phyloP scores from a whole-genome alignment of 1,139 yeast genomes.

The Zhuliangozyma blackwelliae region DNA sequence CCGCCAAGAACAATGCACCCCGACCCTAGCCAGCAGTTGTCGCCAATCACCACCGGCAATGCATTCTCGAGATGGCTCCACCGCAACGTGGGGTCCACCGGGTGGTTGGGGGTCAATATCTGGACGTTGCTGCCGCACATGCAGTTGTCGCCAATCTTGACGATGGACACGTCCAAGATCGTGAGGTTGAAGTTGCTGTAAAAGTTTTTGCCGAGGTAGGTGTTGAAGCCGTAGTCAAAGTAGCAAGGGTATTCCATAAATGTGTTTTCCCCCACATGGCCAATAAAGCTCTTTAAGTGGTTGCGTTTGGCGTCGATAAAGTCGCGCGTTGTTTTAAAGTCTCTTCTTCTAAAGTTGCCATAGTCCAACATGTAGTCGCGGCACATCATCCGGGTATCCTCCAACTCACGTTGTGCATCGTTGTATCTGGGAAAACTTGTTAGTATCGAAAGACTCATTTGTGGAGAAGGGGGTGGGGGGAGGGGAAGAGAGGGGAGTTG shows the following conservation, averaged over 20 bases:
- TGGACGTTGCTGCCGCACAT: conserved; percentile 63
- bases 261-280: conserved; percentile 34
- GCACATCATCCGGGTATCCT: conserved; percentile 7
- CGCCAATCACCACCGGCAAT: conserved; percentile 53
- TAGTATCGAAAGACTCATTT: neutral
- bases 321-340: conserved; percentile 22
- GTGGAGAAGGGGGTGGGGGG: neutral
- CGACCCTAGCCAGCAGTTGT: conserved; percentile 66
- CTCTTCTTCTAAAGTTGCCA: conserved; percentile 33
- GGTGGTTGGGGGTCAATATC: conserved; percentile 62
- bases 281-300: conserved; percentile 39
- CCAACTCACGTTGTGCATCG: conserved; percentile 8
- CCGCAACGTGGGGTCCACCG: conserved; percentile 48
- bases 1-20: conserved; percentile 56
- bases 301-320: conserved; percentile 30
- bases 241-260: conserved; percentile 51
- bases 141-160: conserved; percentile 58
- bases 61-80: conserved; percentile 48
- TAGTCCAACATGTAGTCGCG: conserved; percentile 27
- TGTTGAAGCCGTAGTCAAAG: conserved; percentile 58
- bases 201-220: conserved; percentile 44
- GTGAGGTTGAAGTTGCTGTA: conserved; percentile 55
- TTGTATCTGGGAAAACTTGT: conserved; percentile 6
- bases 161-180: conserved; percentile 56
- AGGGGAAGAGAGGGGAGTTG: neutral